Evolutionary conservation across 129 eudicot genomes (phyloP), one percentile per base, ranked within the genome.

Genomic region (Pittosporum tobira): DNA sequence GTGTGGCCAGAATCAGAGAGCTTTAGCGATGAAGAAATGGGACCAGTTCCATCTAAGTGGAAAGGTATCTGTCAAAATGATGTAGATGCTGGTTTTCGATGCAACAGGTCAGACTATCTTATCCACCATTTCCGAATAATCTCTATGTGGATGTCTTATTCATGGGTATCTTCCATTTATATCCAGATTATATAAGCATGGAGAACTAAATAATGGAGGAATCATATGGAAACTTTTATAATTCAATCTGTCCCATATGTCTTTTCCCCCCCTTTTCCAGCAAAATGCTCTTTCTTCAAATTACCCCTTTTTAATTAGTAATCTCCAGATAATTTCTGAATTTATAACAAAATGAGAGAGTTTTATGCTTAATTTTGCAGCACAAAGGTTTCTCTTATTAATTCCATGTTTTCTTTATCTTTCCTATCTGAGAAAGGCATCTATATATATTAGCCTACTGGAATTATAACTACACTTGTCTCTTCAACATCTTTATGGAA

Each of bases 1-100:
- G 94, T 74, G 40, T 91, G 98, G 98, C 98, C 98, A 4, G 94
- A 83, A 53, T 83, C 98, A 57, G 71, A 80, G 69, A 91, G 98
- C 81, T 91, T 91, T 70, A 81, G 74, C 11, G 98, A 91, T 68
- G 79, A 83, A 66, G 89, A 67, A 38, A 44, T 75, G 66, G 98
- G 95, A 66, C 87, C 89, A 14, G 53, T 91, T 67, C 98, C 95
- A 43, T 73, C 81, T 24, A 86, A 72, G 71, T 91, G 98, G 98
- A 91, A 77, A 67, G 98, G 98, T 57, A 57, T 64, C 57, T 91
- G 98, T 74, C 73, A 78, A 61, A 80, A 83, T 70, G 77, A 71
- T n/a, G 65, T 27, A 36, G 95, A 84, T 70, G 38, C 72, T 61
- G 63, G 57, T 68, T 88, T 86, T 67, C 85, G 6, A 29, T 91